Evolutionary conservation across 805 yeast species (phyloP), one percentile per base, ranked within the genome.

Genomic region (Tetrapisispora iriomotensis): DNA sequence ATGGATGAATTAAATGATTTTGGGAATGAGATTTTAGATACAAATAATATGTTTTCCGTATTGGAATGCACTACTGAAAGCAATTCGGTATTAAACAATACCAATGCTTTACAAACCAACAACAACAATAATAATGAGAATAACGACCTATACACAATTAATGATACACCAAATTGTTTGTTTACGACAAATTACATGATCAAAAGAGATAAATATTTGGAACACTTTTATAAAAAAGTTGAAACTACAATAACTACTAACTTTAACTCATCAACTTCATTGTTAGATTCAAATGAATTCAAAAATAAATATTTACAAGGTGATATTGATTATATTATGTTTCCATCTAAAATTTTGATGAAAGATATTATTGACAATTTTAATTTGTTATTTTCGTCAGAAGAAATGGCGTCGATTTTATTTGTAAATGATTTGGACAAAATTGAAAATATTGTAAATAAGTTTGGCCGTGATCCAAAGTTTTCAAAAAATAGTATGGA

Each of bases 151-250:
- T 22, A 13, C 8, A 13, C n/a, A 10, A 27, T 17, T 22, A 4
- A 20, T n/a, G 37, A 38, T 33, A 24, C 14, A 10, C 37, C 34
- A 19, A 39, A 39, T 30, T 17, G 12, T 23, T 39, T 55, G 2
- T 56, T 53, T 33, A 41, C 49, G 15, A 39, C 38, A 19, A 45
- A 46, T 21, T 51, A 45, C 26, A 32, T 56, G 22, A 42, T 48
- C 17, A 41, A 48, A 19, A 49, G 55, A 23, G 61, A 56, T 39
- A 45, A 43, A 15, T 54, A 34, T 26, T 40, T 56, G n/a, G 45
- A 45, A 14, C 41, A 42, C 8, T 55, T 54, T 21, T 47, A 46
- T 24, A 41, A 43, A 28, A 41, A 41, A n/a, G 33, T 53, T 4
- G 36, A 45, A 24, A 38, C 36, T 21, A 38, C 50, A 3, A 40